Evolutionary conservation across 768 basidiomycete species (phyloP), one percentile per base, ranked within the genome.

Genomic region (Russula vinacea): DNA sequence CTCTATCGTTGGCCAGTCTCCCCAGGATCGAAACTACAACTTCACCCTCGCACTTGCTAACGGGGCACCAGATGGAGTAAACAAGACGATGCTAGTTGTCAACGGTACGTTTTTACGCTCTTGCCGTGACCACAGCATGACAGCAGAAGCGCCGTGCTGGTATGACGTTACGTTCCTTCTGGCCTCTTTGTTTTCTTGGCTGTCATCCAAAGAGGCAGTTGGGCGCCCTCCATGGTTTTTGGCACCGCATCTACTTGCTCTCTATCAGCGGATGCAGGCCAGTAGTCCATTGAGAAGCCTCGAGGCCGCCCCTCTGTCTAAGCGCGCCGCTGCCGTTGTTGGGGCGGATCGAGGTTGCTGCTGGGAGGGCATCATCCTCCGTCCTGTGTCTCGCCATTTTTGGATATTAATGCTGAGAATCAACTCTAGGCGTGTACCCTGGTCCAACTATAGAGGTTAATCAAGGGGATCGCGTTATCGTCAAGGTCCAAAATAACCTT

Each of bases 81-180:
- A 75, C 51, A 75, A 77, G 50, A 69, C 70, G 0, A 79, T 81
- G 78, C 71, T 81, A 5, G 80, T 81, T 53, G 80, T 83, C 32
- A 83, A 83, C 35, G 78, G 80, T 74, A 60, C 39, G 70, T 47
- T 26, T 33, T 58, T n/a, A 35, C 29, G 32, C 16, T 32, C n/a
- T 26, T 45, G 2, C 7, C n/a, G 32, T 14, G 19, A 35, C 24
- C 16, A 24, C 49, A 13, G 16, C 49, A n/a, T n/a, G 11, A 13
- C 24, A 17, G 14, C 40, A 1, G 14, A 17, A 17, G 6, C 2
- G 17, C 6, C 10, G 55, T 22, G 5, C 13, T 24, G 29, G 29
- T 14, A 19, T 57, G 29, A 29, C 17, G 19, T 50, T 14, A 16
- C 47, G 22, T 49, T 13, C 22, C 24, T 49, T 26, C 22, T 29